Base-by-base conservation (phyloP, 345 rosid genomes). In the Salix dunnii region DNA sequence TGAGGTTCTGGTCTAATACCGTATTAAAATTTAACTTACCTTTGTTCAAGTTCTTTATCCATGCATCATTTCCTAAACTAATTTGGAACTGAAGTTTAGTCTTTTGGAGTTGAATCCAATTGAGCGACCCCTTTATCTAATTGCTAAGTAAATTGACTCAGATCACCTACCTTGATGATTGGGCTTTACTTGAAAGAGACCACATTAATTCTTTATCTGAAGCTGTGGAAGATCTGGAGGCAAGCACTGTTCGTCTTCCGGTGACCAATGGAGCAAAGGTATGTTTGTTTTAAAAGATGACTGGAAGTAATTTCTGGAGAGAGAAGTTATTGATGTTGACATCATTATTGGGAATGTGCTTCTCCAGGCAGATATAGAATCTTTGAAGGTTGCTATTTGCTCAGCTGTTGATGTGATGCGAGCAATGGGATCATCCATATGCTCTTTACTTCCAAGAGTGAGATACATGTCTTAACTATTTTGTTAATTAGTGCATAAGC, bases 401-500 rank as follows among this genome's bases (percentile, higher is more conserved):
- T 92, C 97, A 17, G 98, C 97, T 67, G 92, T 94, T 43, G 97
- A 91, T 74, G 92, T 96, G 83, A 89, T 96, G 97, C 95, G 89
- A 79, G 87, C 92, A 61, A 90, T 91, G 87, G 97, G 94, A 89
- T 87, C 90, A 43, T 89, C 94, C 76, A 87, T 90, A 75, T 86
- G 88, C 80, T 84, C 91, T 74, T 86, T 88, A 76, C 88, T 84
- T 67, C 86, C 94, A 31, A 89, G 84, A 92, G 99, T 94, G 67
- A 86, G 94, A 66, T 80, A 38, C 28, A 67, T 43, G 16, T 40
- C 12, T 25, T 66, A 11, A 20, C 68, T 58, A 42, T 49, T 10
- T n/a, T 69, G 31, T 14, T 43, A 60, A 20, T 73, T n/a, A 6
- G n/a, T 3, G 13, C 58, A 11, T 63, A n/a, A 38, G 58, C 28